phyloP scores from a whole-genome alignment of 2,329 filamentous ascomycete species.

The Scopulariopsis brevicaulis region DNA sequence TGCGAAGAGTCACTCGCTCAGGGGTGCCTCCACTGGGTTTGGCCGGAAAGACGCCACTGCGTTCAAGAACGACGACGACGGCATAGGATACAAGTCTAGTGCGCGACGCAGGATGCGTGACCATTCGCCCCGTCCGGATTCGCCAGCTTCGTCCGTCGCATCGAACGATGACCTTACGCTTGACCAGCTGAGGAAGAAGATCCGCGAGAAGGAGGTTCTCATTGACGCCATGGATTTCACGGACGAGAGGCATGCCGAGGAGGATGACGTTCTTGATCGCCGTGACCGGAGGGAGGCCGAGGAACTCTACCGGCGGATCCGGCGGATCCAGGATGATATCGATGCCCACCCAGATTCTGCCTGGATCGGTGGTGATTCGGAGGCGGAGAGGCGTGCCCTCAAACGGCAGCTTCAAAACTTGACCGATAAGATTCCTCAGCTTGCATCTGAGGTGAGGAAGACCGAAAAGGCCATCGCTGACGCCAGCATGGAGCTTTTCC shows the following conservation, averaged over 20 bases:
- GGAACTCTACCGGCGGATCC: slow-evolving; percentile 84
- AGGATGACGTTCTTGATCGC: slow-evolving; percentile 85
- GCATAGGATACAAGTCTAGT: slow-evolving; percentile 85
- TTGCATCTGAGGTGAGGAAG: slow-evolving; percentile 84
- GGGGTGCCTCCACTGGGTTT: slow-evolving; percentile 44
- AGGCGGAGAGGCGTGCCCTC: slow-evolving; percentile 74
- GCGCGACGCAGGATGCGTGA: slow-evolving; percentile 77
- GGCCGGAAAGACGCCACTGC: slow-evolving; percentile 89
- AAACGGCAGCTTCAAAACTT: slow-evolving; percentile 83
- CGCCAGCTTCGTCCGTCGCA: slow-evolving; percentile 53
- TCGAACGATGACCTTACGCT: slow-evolving; percentile 73
- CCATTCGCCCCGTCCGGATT: slow-evolving; percentile 71
- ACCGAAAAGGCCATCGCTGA: slow-evolving; percentile 91
- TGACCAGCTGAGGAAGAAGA: slow-evolving; percentile 85
- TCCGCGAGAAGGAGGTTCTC: slow-evolving; percentile 87
- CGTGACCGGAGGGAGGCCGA: slow-evolving; percentile 87
- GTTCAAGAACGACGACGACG: slow-evolving; percentile 92
- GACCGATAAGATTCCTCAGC: slow-evolving; percentile 80
- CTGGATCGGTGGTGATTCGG: slow-evolving; percentile 61
- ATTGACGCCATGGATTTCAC: slow-evolving; percentile 94
- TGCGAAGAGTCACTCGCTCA: slow-evolving; percentile 89
- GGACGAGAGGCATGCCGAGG: slow-evolving; percentile 79
- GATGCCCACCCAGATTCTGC: slow-evolving; percentile 74
- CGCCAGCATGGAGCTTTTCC: slow-evolving; percentile 83
- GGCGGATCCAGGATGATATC: slow-evolving; percentile 88